A percentile compares a stretch with the other conserved stretches of the same genome.
phyloP scores from a whole-genome alignment of 2,329 filamentous ascomycete genomes.

The Xylariaceae sp. region DNA sequence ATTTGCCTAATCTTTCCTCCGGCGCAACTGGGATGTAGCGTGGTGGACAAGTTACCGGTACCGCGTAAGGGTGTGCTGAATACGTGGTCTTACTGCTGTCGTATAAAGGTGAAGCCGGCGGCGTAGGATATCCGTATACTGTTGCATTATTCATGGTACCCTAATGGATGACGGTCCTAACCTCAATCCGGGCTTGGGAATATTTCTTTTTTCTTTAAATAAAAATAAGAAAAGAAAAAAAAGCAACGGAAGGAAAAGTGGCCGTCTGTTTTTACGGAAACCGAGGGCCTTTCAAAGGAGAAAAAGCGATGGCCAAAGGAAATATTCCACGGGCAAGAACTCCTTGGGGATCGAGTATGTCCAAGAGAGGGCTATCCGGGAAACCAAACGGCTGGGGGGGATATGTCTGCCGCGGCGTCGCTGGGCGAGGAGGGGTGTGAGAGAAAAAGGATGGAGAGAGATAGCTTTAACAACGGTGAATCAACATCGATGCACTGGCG shows the following conservation, averaged over 20 bases:
- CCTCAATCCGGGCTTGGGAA: constrained; percentile 20
- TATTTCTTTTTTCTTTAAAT: not conserved
- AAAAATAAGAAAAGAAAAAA: constrained; percentile 30
- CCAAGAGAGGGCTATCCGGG: constrained; percentile 39
- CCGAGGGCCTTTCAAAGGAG: constrained; percentile 27
- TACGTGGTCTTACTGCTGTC: constrained; percentile 44
- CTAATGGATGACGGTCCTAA: constrained; percentile 29
- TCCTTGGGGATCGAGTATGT: constrained; percentile 36
- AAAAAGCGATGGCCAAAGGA: constrained; percentile 22
- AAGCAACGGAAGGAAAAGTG: constrained; percentile 26
- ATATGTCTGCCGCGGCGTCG: constrained; percentile 20
- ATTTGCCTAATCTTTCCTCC: constrained; percentile 79
- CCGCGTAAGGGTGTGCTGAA: constrained; percentile 36
- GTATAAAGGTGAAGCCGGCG: constrained; percentile 52
- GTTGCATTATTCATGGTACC: constrained; percentile 57
- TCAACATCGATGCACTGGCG: constrained; percentile 16
- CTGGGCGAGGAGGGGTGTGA: constrained; percentile 13
- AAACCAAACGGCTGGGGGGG: constrained; percentile 14
- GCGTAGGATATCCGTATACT: constrained; percentile 52
- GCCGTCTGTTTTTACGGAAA: constrained; percentile 28
- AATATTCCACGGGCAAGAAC: constrained; percentile 24
- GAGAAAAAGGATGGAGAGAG: constrained; percentile 5
- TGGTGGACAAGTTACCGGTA: constrained; percentile 38
- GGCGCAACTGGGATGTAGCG: constrained; percentile 58
- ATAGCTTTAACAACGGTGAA: constrained; percentile 15